These are phyloP conservation scores for Cordia subcordata DNA, from an alignment of 257 asterid species.

Conservation along the genomic window DNA sequence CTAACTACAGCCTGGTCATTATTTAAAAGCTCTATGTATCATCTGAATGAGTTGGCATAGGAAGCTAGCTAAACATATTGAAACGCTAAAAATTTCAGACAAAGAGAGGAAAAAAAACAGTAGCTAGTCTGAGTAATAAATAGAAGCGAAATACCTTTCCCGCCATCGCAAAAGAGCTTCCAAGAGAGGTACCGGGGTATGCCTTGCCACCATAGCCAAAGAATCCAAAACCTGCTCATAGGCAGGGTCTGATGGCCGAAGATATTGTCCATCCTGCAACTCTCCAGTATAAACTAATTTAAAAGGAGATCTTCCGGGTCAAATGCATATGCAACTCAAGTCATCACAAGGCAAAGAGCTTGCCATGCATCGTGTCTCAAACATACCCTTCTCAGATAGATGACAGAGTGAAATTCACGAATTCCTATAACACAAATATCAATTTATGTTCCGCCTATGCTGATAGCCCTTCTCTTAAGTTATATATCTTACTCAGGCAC, in stretches of 20 bases:
- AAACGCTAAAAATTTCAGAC: neutral
- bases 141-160: conserved; percentile 58
- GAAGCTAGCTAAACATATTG: neutral
- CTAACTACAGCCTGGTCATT: no score
- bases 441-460: no score
- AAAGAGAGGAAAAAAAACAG: neutral
- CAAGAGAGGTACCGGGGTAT: conserved; percentile 92
- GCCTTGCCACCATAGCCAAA: conserved; percentile 98
- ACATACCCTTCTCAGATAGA: no score
- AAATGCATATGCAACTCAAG: no score
- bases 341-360: no score
- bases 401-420: no score
- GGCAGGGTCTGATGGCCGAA: conserved; percentile 98
- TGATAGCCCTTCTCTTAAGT: no score
- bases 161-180: conserved; percentile 98
- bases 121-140: neutral
- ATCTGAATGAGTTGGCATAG: no score
- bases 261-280: conserved; percentile 96
- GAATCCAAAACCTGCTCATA: conserved; percentile 99
- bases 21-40: no score
- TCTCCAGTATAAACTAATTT: neutral
- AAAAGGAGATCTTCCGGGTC: neutral
- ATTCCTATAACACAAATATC: no score
- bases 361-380: no score
- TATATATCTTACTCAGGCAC: no score